Evolutionary conservation across 768 basidiomycete genomes (phyloP).

Genomic region (Kwoniella heveanensis): DNA sequence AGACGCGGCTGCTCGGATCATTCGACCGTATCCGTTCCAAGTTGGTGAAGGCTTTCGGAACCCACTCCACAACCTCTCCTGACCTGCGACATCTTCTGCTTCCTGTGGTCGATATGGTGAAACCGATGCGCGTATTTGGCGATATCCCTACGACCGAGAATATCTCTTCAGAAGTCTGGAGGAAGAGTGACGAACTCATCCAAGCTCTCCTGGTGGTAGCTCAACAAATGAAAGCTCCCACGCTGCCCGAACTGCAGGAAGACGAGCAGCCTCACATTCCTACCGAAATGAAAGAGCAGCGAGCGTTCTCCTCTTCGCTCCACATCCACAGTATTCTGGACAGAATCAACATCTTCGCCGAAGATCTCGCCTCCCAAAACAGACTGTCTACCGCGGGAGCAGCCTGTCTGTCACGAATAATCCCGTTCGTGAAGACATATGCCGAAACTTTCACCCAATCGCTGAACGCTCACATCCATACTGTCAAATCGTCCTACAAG

Average conservation of each 20-base stretch:
- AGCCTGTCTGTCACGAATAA: conserved; percentile 57
- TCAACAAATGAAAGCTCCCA: conserved; percentile 61
- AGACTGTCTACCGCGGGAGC: conserved; percentile 8
- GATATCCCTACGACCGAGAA: background rate
- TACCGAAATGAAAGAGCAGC: conserved; percentile 20
- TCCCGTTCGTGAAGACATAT: conserved; percentile 77
- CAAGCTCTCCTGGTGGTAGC: conserved; percentile 67
- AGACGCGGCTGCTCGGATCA: conserved; percentile 9
- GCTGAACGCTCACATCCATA: conserved; percentile 64
- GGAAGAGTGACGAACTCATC: conserved; percentile 59
- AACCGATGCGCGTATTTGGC: conserved; percentile 1
- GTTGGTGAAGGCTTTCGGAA: conserved; percentile 6
- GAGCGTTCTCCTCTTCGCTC: conserved; percentile 12
- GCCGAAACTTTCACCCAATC: conserved; percentile 64
- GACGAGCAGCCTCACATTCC: conserved; percentile 18
- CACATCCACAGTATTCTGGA: conserved; percentile 52
- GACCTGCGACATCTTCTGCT: conserved; percentile 52
- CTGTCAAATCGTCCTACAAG: conserved; percentile 81
- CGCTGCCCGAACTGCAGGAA: conserved; percentile 4
- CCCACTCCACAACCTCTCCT: conserved; percentile 34
- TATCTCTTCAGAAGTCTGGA: conserved; percentile 24
- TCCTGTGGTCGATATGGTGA: conserved; percentile 55
- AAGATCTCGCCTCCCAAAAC: conserved; percentile 49
- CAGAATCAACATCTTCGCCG: conserved; percentile 57
- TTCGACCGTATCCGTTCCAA: conserved; percentile 10